These are phyloP conservation scores for Metarhizium rileyi DNA, from an alignment of 2,329 filamentous ascomycete genomes.

Conservation along the genomic window DNA sequence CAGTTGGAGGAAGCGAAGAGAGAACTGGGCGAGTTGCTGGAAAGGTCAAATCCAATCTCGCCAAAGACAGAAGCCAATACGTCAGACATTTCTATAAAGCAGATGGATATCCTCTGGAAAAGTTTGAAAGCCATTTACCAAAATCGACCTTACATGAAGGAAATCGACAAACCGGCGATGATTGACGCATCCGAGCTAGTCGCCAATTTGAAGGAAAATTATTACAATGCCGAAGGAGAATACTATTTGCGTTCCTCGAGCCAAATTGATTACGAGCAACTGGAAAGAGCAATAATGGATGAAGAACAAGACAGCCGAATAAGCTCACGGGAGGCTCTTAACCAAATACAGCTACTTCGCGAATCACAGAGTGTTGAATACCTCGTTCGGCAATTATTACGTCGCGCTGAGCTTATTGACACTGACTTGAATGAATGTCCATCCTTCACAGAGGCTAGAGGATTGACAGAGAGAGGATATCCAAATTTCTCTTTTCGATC, in stretches of 20 bases:
- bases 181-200: constrained; percentile 18
- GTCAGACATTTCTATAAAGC: constrained; percentile 13
- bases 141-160: constrained; percentile 26
- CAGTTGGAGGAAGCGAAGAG: constrained; percentile 46
- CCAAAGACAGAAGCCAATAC: constrained; percentile 6
- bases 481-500: constrained; percentile 18
- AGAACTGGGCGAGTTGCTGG: constrained; percentile 31
- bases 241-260: constrained; percentile 12
- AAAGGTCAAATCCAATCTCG: constrained; percentile 17
- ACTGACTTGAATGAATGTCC: constrained; percentile 13
- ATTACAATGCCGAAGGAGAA: constrained; percentile 18
- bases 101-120: constrained; percentile 24
- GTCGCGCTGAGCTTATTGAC: constrained; percentile 16
- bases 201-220: constrained; percentile 16
- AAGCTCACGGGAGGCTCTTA: constrained; percentile 14
- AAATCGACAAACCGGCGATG: constrained; percentile 21
- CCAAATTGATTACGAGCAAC: constrained; percentile 18
- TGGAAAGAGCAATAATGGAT: constrained; percentile 19
- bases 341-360: constrained; percentile 16
- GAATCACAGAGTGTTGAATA: constrained; percentile 17
- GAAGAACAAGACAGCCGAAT: constrained; percentile 18
- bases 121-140: constrained; percentile 20
- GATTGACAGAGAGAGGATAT: constrained; percentile 11
- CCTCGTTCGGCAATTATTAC: constrained; percentile 21
- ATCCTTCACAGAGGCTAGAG: constrained; percentile 19